Evolutionary conservation across 2,329 filamentous ascomycete species (phyloP), one percentile per base, ranked within the genome.

Genomic region (Colletotrichum musicola): DNA sequence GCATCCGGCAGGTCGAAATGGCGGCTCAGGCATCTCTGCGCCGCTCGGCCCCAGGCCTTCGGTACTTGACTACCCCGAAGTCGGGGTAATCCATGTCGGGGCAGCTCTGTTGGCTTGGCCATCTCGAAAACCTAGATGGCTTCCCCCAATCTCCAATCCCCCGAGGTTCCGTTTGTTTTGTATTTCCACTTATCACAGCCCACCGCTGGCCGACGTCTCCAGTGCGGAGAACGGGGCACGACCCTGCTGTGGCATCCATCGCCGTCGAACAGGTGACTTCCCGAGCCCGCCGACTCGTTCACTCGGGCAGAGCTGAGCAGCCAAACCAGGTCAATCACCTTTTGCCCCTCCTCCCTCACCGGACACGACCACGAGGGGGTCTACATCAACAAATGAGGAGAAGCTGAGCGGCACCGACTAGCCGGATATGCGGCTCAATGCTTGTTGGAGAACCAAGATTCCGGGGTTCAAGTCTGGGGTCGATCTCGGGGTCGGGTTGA

Each of bases 171-270:
- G 25, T 46, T 47, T 30, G n/a, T n/a, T 16, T 16, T 51, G 27
- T 58, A 59, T 54, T 68, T 64, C 65, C 60, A 64, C 61, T 54
- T 38, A 60, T 68, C 22, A 49, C 47, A n/a, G 61, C 60, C 46
- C 65, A 20, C 16, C 51, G 35, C 49, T 64, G 16, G 27, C 42
- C 38, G 30, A n/a, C 14, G n/a, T 25, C 54, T 59, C 40, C 47
- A 49, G 42, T 49, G 60, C 49, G 61, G 60, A 64, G 53, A 56
- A 64, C 54, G 22, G 49, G 54, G 54, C 18, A 35, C 38, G 5
- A 40, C 65, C 65, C 42, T 68, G 65, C 54, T 55, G 38, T 27
- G 27, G 38, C 44, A 49, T 49, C 7, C 30, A 6, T 49, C 57
- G 38, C 38, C 58, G 46, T 60, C 30, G 55, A 60, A n/a, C 61